These are phyloP conservation scores for Chionographis japonica DNA, from an alignment of 106 monocot species.

Conservation along the genomic window DNA sequence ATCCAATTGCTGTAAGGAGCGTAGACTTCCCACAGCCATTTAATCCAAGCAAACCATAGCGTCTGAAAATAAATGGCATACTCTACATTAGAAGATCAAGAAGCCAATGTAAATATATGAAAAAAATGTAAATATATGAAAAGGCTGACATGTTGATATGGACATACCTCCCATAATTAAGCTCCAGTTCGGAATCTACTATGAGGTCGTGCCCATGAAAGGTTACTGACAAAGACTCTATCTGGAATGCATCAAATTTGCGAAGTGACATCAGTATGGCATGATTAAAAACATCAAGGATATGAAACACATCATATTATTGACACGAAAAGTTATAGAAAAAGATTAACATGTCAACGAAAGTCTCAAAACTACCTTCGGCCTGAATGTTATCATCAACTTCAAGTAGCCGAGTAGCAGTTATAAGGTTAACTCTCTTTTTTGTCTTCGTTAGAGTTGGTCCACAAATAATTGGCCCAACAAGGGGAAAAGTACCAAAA, in stretches of 20 bases:
- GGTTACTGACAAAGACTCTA: constrained; percentile 87
- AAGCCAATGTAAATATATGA: too few species aligned
- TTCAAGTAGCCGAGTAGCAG: too few species aligned
- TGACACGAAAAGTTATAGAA: too few species aligned
- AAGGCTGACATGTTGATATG: not conserved
- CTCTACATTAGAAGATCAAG: too few species aligned
- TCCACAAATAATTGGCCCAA: too few species aligned
- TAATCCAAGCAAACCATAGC: constrained; percentile 92
- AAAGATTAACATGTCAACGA: too few species aligned
- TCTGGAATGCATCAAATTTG: constrained; percentile 36
- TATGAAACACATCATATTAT: not conserved
- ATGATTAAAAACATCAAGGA: not conserved
- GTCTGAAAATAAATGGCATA: constrained; percentile 23
- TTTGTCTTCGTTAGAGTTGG: too few species aligned
- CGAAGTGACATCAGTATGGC: not conserved
- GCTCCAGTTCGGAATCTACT: constrained; percentile 92
- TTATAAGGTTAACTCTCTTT: too few species aligned
- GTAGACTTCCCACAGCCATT: constrained; percentile 99
- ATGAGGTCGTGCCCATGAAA: constrained; percentile 98
- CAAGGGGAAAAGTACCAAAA: too few species aligned
- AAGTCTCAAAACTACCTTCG: too few species aligned
- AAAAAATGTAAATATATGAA: not conserved
- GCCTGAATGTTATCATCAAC: too few species aligned
- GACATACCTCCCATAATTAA: constrained; percentile 94
- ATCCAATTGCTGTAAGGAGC: constrained; percentile 74